Base-by-base conservation (phyloP, 2,329 filamentous ascomycete species). In the Gnomoniopsis smithogilvyi region DNA sequence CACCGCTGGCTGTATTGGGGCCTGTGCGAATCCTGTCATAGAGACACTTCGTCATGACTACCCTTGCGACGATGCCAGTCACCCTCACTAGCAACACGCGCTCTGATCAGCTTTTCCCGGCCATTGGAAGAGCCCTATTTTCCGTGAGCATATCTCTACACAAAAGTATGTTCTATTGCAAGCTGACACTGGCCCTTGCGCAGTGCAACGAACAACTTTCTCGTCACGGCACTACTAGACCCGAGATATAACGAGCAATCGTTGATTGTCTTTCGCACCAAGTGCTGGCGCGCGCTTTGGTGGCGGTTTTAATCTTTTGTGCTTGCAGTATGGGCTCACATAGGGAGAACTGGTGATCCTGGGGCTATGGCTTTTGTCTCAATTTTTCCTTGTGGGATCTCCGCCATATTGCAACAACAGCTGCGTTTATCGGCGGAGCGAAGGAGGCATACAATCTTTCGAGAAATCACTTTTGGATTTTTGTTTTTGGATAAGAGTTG, bases 211-310 rank as follows among this genome's bases (percentile, higher is more conserved):
- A 30, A 10, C 34, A 41, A 24, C 30, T 30, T 49, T 50, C n/a
- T 17, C 54, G 36, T 43, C 46, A 50, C 38, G 26, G 26, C 26
- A 54, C 8, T 21, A 43, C 10, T 61, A 62, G 60, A 62, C 26
- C 33, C 46, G 49, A 54, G n/a, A 38, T 34, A 21, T 52, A 41
- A 56, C 60, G 60, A 62, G 60, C 60, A 62, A 62, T 62, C 60
- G 60, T 59, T 46, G 43, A 59, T 50, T 34, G 43, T 43, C 22
- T 54, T n/a, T 41, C 54, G 22, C 19, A 33, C 34, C 46, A 21
- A 36, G 43, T 30, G 52, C 26, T 22, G 41, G 49, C 47, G 33
- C 30, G 41, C 38, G 48, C 14, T 47, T 34, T 33, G 21, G 22
- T 33, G 30, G n/a, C 14, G 8, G 24, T 22, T 50, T 43, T 41